Percentiles rank a stretch among this genome's conserved stretches.
phyloP scores from a whole-genome alignment of 192 early-diverging fungal species.

The Coemansia umbellata region DNA sequence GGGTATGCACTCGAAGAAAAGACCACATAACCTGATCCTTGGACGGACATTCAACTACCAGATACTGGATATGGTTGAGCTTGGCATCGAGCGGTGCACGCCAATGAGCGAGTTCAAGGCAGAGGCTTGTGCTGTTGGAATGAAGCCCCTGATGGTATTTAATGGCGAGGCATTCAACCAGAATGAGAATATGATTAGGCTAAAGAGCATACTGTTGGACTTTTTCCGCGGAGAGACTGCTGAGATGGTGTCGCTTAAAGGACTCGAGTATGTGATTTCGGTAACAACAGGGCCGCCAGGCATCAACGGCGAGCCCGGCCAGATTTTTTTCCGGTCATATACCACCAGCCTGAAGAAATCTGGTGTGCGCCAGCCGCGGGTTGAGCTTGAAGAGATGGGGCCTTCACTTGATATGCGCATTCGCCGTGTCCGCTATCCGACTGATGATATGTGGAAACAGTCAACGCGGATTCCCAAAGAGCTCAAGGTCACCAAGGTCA shows the following conservation, averaged over 20 bases:
- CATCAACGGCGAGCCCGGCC: slow-evolving; percentile 57
- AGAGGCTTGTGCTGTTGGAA: slow-evolving; percentile 74
- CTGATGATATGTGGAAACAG: slow-evolving; percentile 77
- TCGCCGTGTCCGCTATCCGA: slow-evolving; percentile 68
- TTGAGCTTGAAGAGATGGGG: slow-evolving; percentile 94
- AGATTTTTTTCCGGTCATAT: slow-evolving; percentile 79
- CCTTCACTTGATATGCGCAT: slow-evolving; percentile 79
- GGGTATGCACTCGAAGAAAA: slow-evolving; percentile 92
- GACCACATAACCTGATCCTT: slow-evolving; percentile 90
- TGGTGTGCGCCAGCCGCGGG: slow-evolving; percentile 77
- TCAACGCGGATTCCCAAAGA: slow-evolving; percentile 84
- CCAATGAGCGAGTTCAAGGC: slow-evolving; percentile 72
- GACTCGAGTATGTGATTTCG: slow-evolving; percentile 85
- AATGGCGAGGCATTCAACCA: slow-evolving; percentile 83
- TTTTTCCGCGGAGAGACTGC: slow-evolving; percentile 80
- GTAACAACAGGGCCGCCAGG: slow-evolving; percentile 67
- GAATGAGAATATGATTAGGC: slow-evolving; percentile 61
- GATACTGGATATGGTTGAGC: slow-evolving; percentile 93
- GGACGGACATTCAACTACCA: slow-evolving; percentile 91
- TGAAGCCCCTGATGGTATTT: slow-evolving; percentile 87
- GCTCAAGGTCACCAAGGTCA: slow-evolving; percentile 68
- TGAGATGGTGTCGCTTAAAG: slow-evolving; percentile 76
- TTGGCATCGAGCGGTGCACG: slow-evolving; percentile 71
- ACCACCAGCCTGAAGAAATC: slow-evolving; percentile 83
- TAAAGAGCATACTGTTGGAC: slow-evolving; percentile 85